Conservation (phyloP, 176 grass and related monocot species). For the Triticum timopheevii region DNA sequence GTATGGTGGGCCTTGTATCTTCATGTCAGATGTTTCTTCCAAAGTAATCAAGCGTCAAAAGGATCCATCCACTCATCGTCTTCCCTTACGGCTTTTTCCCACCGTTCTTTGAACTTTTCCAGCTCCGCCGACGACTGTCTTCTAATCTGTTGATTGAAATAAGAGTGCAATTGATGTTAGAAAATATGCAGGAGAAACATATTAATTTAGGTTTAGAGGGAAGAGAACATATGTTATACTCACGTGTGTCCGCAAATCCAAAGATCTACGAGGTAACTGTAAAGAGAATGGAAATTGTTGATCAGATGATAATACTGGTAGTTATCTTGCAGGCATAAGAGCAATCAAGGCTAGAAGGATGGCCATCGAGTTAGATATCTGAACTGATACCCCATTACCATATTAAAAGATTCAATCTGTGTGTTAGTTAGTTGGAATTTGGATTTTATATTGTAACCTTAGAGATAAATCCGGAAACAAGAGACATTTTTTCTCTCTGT, state of each 20-base stretch:
- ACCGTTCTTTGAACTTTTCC: slow-evolving; percentile 78
- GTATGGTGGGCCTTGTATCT: not conserved
- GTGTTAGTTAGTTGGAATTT: not conserved
- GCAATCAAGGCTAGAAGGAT: not conserved
- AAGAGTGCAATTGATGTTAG: not conserved
- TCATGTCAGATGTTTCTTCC: not conserved
- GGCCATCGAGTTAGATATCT: not conserved
- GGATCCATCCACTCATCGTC: slow-evolving; percentile 80
- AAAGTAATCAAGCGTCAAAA: slow-evolving; percentile 43
- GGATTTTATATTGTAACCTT: not conserved
- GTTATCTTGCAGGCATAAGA: not conserved
- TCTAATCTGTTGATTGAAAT: slow-evolving; percentile 56
- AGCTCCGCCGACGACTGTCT: slow-evolving; percentile 91
- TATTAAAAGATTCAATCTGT: not conserved
- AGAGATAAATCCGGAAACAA: not conserved
- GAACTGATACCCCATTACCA: not conserved
- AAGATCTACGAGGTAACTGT: slow-evolving; percentile 63
- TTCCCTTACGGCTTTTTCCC: slow-evolving; percentile 77
- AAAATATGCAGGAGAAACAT: not conserved
- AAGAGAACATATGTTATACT: slow-evolving; percentile 20
- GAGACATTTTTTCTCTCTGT: not conserved
- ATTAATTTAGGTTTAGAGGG: not conserved
- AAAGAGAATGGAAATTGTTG: slow-evolving; percentile 2
- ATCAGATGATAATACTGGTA: slow-evolving; percentile 6
- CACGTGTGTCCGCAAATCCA: slow-evolving; percentile 87